Conservation (phyloP, 805 yeast species). For the Candida xiaguanensis region DNA sequence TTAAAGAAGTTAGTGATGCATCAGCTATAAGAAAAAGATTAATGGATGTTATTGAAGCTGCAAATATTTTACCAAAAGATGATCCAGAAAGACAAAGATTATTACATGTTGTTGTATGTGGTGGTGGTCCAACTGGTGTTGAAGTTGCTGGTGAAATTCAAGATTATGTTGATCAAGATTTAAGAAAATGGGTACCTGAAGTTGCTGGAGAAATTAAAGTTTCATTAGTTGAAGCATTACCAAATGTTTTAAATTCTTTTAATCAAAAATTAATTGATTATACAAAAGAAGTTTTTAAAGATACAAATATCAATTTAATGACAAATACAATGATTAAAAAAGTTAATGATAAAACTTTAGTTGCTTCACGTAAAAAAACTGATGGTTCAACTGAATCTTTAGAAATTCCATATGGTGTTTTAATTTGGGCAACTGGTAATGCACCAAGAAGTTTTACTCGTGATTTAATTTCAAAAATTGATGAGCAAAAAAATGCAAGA, state of each 20-base stretch:
- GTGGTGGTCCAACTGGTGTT: conserved; percentile 99
- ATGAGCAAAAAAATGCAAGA: conserved; percentile 78
- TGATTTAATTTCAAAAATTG: conserved; percentile 62
- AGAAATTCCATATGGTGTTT: conserved; percentile 82
- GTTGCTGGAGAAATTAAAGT: conserved; percentile 79
- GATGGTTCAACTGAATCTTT: conserved; percentile 60
- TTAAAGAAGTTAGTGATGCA: conserved; percentile 89
- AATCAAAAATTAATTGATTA: conserved; percentile 67
- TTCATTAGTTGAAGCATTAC: conserved; percentile 85
- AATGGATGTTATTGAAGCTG: conserved; percentile 87
- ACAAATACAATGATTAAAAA: conserved; percentile 86
- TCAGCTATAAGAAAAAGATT: conserved; percentile 76
- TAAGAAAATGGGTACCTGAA: conserved; percentile 84
- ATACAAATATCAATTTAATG: conserved; percentile 65
- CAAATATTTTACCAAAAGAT: conserved; percentile 69
- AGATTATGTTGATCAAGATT: conserved; percentile 90
- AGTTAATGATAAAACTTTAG: conserved; percentile 68
- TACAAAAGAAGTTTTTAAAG: conserved; percentile 73
- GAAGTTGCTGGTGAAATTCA: conserved; percentile 96
- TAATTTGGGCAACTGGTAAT: conserved; percentile 98
- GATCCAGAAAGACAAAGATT: conserved; percentile 81
- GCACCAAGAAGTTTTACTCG: conserved; percentile 76
- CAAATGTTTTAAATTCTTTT: conserved; percentile 78
- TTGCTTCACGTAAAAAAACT: conserved; percentile 62
- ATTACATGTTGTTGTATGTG: conserved; percentile 86